Evolutionary conservation across 441 rosid genomes (phyloP), one percentile per base, ranked within the genome.

Genomic region (Croton setiger): DNA sequence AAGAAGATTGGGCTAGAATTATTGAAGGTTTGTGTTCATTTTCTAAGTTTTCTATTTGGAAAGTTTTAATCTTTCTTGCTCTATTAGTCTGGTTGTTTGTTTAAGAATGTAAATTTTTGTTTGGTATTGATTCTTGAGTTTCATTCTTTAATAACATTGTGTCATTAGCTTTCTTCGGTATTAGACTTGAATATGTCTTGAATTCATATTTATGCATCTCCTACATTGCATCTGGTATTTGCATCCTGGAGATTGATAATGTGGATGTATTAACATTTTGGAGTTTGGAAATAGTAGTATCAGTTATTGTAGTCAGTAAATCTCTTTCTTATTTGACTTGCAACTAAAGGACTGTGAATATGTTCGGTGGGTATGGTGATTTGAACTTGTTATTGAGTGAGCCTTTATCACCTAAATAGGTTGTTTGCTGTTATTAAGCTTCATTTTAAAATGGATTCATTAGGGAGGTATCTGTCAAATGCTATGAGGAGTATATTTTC

Each of bases 1-100:
- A 70, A 78, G 80, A 83, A 18, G 80, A 79, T 14, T 83, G 87
- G 87, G 80, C 81, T 9, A 75, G 63, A 0, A n/a, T 75, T 64
- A 31, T 78, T 70, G 23, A 57, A 78, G 86, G 86, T 80, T n/a
- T 56, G 64, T 55, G n/a, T 4, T 44, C 41, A 4, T 37, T 12
- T 2, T 43, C 62, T 53, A 55, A 5, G 21, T 11, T 53, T 15
- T 14, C 31, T 17, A 10, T 35, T 33, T 20, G 60, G 36, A 52
- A 7, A 36, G 3, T 33, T 37, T 27, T 36, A 35, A 4, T 9
- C 14, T 31, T 45, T 15, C 9, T 21, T 18, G 12, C 21, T 60
- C 33, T 64, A 13, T 5, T 62, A 47, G 47, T 37, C 49, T 51
- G 49, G 2, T 51, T 48, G 5, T 52, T 52, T 14, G 23, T 15